Conservation (phyloP, 352 stramenopile genomes). For the Blastocystis hominis region DNA sequence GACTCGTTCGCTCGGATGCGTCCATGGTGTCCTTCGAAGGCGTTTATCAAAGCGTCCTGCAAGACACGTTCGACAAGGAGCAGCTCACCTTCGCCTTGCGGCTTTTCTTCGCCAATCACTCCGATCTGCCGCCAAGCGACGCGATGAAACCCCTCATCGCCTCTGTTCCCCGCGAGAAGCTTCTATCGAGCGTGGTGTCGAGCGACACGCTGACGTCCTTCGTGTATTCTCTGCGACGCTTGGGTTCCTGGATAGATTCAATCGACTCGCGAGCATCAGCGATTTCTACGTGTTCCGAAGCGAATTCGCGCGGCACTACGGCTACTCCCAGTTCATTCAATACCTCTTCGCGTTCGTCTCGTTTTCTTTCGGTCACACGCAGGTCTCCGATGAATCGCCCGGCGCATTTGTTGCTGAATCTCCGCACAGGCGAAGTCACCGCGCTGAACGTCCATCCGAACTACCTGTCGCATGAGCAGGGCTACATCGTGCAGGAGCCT, state of each 20-base stretch:
- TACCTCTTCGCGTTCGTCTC: not conserved
- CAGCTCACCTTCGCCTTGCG: slow-evolving; percentile 2
- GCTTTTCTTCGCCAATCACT: not conserved
- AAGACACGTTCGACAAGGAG: not conserved
- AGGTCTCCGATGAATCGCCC: not conserved
- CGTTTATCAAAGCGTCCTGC: not conserved
- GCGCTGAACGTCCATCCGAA: not conserved
- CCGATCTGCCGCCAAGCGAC: not conserved
- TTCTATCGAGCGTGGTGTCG: not conserved
- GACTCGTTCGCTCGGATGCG: not conserved
- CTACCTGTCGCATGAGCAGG: not conserved
- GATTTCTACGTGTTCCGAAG: slow-evolving; percentile 25
- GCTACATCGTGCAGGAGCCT: not conserved
- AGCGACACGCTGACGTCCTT: not conserved
- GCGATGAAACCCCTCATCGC: not conserved
- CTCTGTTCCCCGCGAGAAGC: not conserved
- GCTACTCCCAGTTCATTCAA: slow-evolving; percentile 44
- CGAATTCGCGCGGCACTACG: slow-evolving; percentile 16
- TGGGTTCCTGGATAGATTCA: slow-evolving; percentile 2
- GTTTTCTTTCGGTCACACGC: not conserved
- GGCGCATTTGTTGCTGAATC: not conserved
- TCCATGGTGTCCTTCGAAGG: not conserved
- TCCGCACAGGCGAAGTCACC: not conserved
- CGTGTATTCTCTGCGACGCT: not conserved
- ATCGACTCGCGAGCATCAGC: not conserved